Percentiles rank a stretch among this genome's conserved stretches.
These are phyloP conservation scores for Aspergillus sp. DNA, from an alignment of 2,329 filamentous ascomycete genomes.

Conservation along the genomic window DNA sequence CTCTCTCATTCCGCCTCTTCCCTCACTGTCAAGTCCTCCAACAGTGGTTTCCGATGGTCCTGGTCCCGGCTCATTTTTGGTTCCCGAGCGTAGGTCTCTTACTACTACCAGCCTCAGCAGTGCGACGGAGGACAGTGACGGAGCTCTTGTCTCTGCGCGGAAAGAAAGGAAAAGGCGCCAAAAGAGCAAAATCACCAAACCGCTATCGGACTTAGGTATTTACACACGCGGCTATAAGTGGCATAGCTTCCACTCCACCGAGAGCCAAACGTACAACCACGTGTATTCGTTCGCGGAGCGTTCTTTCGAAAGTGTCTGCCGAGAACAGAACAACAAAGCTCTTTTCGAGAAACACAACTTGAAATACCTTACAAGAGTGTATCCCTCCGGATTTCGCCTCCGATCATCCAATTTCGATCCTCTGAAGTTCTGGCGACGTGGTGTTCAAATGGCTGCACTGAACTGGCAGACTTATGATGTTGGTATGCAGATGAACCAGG, in stretches of 20 bases:
- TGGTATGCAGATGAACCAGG: slow-evolving; percentile 93
- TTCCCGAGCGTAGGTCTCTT: slow-evolving; percentile 54
- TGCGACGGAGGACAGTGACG: slow-evolving; percentile 77
- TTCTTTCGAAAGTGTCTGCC: slow-evolving; percentile 78
- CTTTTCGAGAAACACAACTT: slow-evolving; percentile 87
- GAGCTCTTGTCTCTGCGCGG: slow-evolving; percentile 49
- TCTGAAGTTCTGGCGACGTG: slow-evolving; percentile 87
- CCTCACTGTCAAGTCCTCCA: slow-evolving; percentile 54
- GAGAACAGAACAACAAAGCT: slow-evolving; percentile 71
- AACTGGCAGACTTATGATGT: slow-evolving; percentile 99
- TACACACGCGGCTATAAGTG: slow-evolving; percentile 79
- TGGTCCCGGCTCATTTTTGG: slow-evolving; percentile 43
- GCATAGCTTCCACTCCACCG: slow-evolving; percentile 71
- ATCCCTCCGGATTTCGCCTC: slow-evolving; percentile 79
- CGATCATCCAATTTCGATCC: slow-evolving; percentile 94
- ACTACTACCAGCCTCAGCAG: slow-evolving; percentile 57
- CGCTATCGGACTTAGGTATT: slow-evolving; percentile 82
- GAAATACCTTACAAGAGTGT: slow-evolving; percentile 88
- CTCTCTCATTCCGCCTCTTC: slow-evolving; percentile 48
- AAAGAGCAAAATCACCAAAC: slow-evolving; percentile 80
- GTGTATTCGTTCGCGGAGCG: slow-evolving; percentile 93
- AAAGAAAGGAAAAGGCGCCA: slow-evolving; percentile 62
- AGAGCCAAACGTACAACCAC: slow-evolving; percentile 87
- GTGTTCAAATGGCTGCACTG: slow-evolving; percentile 94
- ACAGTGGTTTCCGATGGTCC: slow-evolving; percentile 51